Percentiles rank a stretch among this genome's conserved stretches.
These are phyloP conservation scores for Elsinoe arachidis DNA, from an alignment of 2,329 filamentous ascomycete genomes.

Conservation along the genomic window DNA sequence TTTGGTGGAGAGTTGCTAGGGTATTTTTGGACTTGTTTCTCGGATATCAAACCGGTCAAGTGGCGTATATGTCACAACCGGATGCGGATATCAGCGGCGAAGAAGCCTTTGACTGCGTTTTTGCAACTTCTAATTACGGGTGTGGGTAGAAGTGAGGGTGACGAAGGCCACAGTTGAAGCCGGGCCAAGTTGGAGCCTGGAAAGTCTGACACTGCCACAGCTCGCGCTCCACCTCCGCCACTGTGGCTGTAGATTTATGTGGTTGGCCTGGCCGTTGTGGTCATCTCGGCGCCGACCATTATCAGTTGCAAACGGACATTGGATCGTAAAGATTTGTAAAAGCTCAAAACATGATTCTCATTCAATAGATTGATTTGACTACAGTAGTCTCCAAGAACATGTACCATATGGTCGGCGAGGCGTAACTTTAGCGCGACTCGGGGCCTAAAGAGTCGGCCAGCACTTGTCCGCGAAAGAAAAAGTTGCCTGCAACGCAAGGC, in stretches of 20 bases:
- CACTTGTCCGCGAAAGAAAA: no score
- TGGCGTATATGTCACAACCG: neutral
- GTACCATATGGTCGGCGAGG: no score
- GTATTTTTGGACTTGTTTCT: neutral
- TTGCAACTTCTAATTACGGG: no score
- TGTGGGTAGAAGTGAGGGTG: neutral
- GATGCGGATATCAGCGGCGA: neutral
- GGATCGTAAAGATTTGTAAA: conserved; percentile 9
- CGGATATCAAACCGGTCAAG: neutral
- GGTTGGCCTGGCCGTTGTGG: neutral
- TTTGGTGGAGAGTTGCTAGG: neutral
- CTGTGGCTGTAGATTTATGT: neutral
- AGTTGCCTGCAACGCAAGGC: no score
- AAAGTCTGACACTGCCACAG: neutral
- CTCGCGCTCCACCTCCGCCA: neutral
- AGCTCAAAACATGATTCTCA: neutral
- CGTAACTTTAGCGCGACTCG: no score
- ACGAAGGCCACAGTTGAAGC: neutral
- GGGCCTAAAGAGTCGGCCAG: no score
- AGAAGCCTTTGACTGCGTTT: neutral
- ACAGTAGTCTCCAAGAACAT: no score
- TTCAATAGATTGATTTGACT: neutral
- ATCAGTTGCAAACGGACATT: neutral
- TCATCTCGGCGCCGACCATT: conserved; percentile 1
- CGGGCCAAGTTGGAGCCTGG: neutral